Evolutionary conservation across 2,329 filamentous ascomycete genomes (phyloP).

Genomic region (Lachnum nothofagi): DNA sequence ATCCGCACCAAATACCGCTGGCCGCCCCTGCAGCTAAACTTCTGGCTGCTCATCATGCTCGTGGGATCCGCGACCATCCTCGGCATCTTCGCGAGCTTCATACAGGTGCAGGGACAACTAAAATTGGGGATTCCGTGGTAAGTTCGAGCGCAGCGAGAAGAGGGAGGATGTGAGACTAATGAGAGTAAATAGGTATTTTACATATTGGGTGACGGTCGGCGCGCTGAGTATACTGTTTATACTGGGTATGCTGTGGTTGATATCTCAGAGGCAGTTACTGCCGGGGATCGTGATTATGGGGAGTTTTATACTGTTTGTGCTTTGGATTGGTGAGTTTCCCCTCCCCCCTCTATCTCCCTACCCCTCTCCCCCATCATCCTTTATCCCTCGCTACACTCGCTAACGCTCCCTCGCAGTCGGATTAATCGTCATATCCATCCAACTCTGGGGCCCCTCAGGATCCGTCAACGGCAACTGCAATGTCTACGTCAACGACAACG

Average conservation of each 20-base stretch:
- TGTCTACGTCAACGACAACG: conserved; percentile 49
- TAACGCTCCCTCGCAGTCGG: too few relatives aligned
- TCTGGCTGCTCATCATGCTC: conserved; percentile 64
- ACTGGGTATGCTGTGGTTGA: conserved; percentile 57
- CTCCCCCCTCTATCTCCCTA: too few relatives aligned
- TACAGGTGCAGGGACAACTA: conserved; percentile 53
- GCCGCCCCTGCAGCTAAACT: conserved; percentile 61
- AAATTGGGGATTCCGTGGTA: conserved; percentile 56
- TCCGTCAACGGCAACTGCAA: conserved; percentile 57
- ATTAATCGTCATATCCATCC: conserved; percentile 55
- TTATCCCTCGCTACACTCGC: too few relatives aligned
- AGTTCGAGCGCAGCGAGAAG: too few relatives aligned
- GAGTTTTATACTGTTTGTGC: conserved; percentile 59
- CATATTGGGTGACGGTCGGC: conserved; percentile 58
- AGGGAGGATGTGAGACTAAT: too few relatives aligned
- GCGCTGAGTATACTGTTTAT: conserved; percentile 63
- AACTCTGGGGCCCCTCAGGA: conserved; percentile 58
- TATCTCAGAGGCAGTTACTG: conserved; percentile 55
- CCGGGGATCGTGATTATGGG: conserved; percentile 62
- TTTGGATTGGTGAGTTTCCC: too few relatives aligned
- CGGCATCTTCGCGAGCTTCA: conserved; percentile 57
- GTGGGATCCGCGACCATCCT: conserved; percentile 54
- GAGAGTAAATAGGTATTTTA: conserved; percentile 54
- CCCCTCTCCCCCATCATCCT: too few relatives aligned
- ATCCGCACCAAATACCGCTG: conserved; percentile 51